phyloP scores from a whole-genome alignment of 2,329 filamentous ascomycete species.

The Apiospora phragmitis region DNA sequence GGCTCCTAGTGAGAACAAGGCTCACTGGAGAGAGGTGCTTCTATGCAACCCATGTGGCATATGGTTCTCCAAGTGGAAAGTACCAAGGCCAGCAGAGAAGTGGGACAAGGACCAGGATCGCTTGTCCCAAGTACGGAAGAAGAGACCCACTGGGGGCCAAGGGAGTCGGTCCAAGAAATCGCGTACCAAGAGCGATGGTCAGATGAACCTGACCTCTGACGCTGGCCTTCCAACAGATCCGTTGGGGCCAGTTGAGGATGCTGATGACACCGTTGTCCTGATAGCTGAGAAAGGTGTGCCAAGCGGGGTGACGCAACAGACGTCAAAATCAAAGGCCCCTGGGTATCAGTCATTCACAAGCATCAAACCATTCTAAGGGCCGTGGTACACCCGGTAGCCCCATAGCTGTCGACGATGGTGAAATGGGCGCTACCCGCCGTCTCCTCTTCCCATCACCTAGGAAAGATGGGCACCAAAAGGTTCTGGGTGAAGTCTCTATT shows the following conservation, averaged over 20 bases:
- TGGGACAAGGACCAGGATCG: conserved; percentile 71
- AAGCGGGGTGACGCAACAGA: background rate
- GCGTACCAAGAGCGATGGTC: conserved; percentile 48
- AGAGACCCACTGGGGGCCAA: conserved; percentile 43
- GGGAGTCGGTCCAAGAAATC: conserved; percentile 46
- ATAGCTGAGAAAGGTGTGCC: background rate
- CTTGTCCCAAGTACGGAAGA: conserved; percentile 52
- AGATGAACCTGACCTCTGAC: conserved; percentile 52
- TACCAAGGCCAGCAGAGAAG: conserved; percentile 77
- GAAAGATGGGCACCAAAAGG: conserved; percentile 62
- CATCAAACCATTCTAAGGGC: conserved; percentile 55
- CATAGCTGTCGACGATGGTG: conserved; percentile 51
- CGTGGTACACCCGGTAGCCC: conserved; percentile 59
- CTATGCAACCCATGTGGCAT: conserved; percentile 96
- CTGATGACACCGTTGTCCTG: conserved; percentile 28
- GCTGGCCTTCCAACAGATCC: conserved; percentile 56
- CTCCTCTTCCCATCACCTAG: conserved; percentile 77
- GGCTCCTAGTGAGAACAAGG: conserved; percentile 61
- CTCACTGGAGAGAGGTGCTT: conserved; percentile 67
- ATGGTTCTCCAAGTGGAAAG: conserved; percentile 87
- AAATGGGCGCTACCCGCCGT: conserved; percentile 62
- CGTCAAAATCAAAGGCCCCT: conserved; percentile 17
- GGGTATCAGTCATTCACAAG: conserved; percentile 46
- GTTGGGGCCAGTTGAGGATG: conserved; percentile 45
- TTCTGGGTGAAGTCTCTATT: conserved; percentile 57